Conservation (phyloP, 108 stramenopile genomes). For the Stephanodiscus minutulus region DNA sequence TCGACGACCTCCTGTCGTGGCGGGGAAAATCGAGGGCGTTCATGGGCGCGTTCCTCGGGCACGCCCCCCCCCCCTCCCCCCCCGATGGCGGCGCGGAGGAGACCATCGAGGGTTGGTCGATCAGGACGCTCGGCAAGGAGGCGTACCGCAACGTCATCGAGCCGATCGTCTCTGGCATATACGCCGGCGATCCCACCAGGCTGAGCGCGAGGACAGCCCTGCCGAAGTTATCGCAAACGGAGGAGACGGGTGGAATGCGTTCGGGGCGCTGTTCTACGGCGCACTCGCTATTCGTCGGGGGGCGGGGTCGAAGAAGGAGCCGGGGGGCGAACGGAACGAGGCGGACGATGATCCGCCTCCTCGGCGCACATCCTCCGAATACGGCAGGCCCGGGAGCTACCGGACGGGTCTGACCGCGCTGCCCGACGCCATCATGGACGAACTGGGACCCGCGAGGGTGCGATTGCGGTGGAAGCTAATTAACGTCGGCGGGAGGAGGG, state of each 20-base stretch:
- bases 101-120: conserved; percentile 93
- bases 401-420: conserved; percentile 79
- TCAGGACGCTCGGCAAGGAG: conserved; percentile 90
- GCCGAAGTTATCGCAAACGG: conserved; percentile 86
- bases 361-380: conserved; percentile 79
- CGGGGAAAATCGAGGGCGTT: conserved; percentile 95
- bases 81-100: conserved; percentile 66
- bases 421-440: conserved; percentile 76
- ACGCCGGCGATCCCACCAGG: conserved; percentile 94
- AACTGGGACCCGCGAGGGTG: conserved; percentile 67
- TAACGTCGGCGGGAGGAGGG: not conserved
- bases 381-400: conserved; percentile 91
- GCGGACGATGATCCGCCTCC: conserved; percentile 80
- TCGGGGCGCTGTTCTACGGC: conserved; percentile 86
- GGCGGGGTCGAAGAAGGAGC: conserved; percentile 30
- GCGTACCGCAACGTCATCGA: conserved; percentile 91
- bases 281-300: conserved; percentile 71
- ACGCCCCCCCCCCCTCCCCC: conserved; percentile 56
- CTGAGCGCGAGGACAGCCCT: conserved; percentile 91
- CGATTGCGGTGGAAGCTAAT: conserved; percentile 69
- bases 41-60: conserved; percentile 89
- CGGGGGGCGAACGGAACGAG: conserved; percentile 79
- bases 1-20: conserved; percentile 87
- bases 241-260: conserved; percentile 78
- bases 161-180: conserved; percentile 96